phyloP scores from a whole-genome alignment of 208 protist genomes.

The Tritrichomonas foetus region DNA sequence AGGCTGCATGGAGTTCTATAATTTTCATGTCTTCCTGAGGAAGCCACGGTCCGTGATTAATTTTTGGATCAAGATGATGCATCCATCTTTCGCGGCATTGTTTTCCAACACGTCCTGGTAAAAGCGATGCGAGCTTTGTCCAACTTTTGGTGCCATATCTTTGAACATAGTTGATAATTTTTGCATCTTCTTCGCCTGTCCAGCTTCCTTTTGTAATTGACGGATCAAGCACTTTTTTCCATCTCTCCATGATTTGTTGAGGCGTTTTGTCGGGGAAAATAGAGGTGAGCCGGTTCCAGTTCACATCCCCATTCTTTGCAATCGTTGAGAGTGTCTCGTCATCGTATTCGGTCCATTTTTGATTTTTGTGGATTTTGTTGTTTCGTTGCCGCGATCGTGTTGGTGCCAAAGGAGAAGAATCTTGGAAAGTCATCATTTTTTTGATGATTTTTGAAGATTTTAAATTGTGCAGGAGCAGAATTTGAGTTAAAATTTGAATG shows the following conservation, averaged over 20 bases:
- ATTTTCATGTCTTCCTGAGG: neutral
- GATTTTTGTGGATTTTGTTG: too few relatives aligned
- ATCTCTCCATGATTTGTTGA: neutral
- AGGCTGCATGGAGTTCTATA: neutral
- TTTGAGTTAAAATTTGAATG: too few relatives aligned
- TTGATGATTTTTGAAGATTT: too few relatives aligned
- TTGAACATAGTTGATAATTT: slow-evolving; percentile 71
- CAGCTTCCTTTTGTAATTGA: slow-evolving; percentile 60
- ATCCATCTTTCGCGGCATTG: neutral
- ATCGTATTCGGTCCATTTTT: too few relatives aligned
- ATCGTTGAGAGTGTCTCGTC: too few relatives aligned
- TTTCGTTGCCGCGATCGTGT: too few relatives aligned
- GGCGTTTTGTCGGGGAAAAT: neutral
- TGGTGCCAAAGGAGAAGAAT: too few relatives aligned
- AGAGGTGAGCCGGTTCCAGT: neutral
- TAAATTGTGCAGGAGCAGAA: too few relatives aligned
- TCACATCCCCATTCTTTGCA: too few relatives aligned
- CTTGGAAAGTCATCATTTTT: too few relatives aligned
- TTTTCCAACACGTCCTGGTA: slow-evolving; percentile 52
- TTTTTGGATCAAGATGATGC: neutral
- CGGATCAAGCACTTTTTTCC: neutral
- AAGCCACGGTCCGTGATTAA: neutral
- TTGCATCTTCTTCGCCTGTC: slow-evolving; percentile 44
- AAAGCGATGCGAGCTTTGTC: slow-evolving; percentile 41
- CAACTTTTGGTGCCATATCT: slow-evolving; percentile 48